A percentile compares a stretch with the other conserved stretches of the same genome.
Conservation (phyloP, 306 rosid genomes). For the Acacia acuminata region DNA sequence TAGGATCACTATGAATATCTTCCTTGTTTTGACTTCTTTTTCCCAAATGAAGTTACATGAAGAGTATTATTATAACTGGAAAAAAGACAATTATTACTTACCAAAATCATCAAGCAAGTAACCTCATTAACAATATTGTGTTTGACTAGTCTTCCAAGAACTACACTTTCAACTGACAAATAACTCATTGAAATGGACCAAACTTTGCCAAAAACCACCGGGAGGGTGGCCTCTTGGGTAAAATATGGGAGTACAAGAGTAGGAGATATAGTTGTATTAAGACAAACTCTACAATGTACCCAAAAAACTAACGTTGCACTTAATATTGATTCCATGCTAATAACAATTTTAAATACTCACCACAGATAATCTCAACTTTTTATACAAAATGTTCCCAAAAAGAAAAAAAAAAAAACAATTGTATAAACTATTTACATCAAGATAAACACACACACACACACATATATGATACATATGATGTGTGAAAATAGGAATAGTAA, state of each 20-base stretch:
- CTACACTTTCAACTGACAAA: background rate
- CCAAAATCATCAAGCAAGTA: background rate
- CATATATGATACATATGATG: background rate
- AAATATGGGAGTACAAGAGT: background rate
- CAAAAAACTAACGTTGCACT: background rate
- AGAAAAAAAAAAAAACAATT: background rate
- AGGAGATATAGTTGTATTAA: background rate
- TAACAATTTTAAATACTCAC: background rate
- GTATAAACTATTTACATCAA: background rate
- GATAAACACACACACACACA: background rate
- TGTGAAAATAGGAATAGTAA: too few species aligned
- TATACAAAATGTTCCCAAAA: background rate
- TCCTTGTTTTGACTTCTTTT: background rate
- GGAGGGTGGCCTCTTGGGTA: background rate
- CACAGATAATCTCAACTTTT: background rate
- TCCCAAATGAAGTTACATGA: background rate
- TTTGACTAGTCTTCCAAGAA: background rate
- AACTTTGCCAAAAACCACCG: background rate
- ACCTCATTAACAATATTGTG: background rate
- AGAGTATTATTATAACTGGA: background rate
- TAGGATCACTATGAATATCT: background rate
- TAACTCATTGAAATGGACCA: background rate
- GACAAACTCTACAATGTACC: background rate
- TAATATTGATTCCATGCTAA: background rate
- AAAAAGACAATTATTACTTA: background rate